These are phyloP conservation scores for Taiozyma sp. DNA, from an alignment of 1,139 yeast genomes.

Conservation along the genomic window DNA sequence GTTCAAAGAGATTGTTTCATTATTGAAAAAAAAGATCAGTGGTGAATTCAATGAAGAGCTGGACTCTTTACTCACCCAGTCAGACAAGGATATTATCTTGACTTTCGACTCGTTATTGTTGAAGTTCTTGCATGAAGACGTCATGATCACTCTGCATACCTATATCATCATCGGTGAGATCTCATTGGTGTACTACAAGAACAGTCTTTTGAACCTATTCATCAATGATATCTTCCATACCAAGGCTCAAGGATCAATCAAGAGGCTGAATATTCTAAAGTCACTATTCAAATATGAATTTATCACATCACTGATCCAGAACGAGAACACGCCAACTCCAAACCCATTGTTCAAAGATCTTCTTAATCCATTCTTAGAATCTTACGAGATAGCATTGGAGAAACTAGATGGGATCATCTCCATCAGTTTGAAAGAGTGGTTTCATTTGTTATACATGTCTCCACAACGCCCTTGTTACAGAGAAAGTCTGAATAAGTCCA, in stretches of 20 bases:
- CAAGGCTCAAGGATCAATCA: slow-evolving; percentile 2
- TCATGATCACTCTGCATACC: slow-evolving; percentile 1
- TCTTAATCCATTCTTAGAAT: slow-evolving; percentile 19
- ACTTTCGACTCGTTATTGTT: slow-evolving; percentile 3
- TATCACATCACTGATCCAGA: slow-evolving; percentile 8
- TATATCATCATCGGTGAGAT: slow-evolving; percentile 14
- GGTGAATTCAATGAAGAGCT: slow-evolving; percentile 3
- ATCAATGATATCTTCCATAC: slow-evolving; percentile 14
- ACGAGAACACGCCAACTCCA: not conserved
- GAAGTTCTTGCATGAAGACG: slow-evolving; percentile 10
- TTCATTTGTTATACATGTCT: slow-evolving; percentile 16
- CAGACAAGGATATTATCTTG: not conserved
- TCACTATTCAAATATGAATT: slow-evolving; percentile 17
- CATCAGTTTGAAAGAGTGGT: slow-evolving; percentile 16
- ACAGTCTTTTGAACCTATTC: slow-evolving; percentile 16
- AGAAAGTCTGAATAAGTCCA: slow-evolving; percentile 20
- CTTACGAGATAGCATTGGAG: slow-evolving; percentile 16
- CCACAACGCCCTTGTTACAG: slow-evolving; percentile 8
- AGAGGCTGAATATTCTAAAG: slow-evolving; percentile 7
- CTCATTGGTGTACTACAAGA: slow-evolving; percentile 18
- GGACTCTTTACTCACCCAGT: not conserved
- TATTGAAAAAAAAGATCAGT: slow-evolving; percentile 4
- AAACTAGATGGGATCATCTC: slow-evolving; percentile 13
- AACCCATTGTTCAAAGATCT: slow-evolving; percentile 9
- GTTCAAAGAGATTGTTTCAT: slow-evolving; percentile 7